A percentile compares a stretch with the other conserved stretches of the same genome.
Evolutionary conservation across 2,329 filamentous ascomycete species (phyloP).

Genomic region (Pseudogymnoascus sp.): DNA sequence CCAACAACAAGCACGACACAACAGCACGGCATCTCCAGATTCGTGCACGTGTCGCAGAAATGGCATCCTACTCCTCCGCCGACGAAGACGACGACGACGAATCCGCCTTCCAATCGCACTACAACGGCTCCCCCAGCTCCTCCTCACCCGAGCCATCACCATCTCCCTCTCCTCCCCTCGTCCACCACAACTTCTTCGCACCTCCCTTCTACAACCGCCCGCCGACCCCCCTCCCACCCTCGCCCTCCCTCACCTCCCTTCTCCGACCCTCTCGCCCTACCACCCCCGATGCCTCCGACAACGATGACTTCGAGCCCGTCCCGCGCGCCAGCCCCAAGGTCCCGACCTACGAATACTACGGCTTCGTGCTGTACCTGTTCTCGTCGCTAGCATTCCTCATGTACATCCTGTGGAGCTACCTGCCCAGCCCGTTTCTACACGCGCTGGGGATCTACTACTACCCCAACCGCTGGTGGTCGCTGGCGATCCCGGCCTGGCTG

Average conservation of each 20-base stretch:
- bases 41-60: neutral
- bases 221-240: conserved; percentile 89
- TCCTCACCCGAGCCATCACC: conserved; percentile 25
- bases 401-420: conserved; percentile 69
- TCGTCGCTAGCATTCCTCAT: conserved; percentile 72
- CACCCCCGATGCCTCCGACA: conserved; percentile 85
- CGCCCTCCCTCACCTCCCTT: conserved; percentile 85
- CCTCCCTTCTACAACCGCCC: conserved; percentile 96
- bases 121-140: conserved; percentile 17
- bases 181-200: conserved; percentile 45
- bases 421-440: conserved; percentile 86
- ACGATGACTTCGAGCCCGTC: conserved; percentile 66
- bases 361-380: conserved; percentile 92
- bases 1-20: neutral
- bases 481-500: conserved; percentile 84
- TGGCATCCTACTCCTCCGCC: neutral
- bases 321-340: conserved; percentile 86
- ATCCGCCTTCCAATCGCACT: conserved; percentile 23
- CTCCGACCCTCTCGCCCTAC: conserved; percentile 86
- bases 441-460: conserved; percentile 95
- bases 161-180: conserved; percentile 31
- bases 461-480: conserved; percentile 94
- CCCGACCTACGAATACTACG: conserved; percentile 99
- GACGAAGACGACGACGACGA: conserved; percentile 19
- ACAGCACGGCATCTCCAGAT: neutral